phyloP scores from a whole-genome alignment of 345 rosid species.

The Eucalyptus fibrosa region DNA sequence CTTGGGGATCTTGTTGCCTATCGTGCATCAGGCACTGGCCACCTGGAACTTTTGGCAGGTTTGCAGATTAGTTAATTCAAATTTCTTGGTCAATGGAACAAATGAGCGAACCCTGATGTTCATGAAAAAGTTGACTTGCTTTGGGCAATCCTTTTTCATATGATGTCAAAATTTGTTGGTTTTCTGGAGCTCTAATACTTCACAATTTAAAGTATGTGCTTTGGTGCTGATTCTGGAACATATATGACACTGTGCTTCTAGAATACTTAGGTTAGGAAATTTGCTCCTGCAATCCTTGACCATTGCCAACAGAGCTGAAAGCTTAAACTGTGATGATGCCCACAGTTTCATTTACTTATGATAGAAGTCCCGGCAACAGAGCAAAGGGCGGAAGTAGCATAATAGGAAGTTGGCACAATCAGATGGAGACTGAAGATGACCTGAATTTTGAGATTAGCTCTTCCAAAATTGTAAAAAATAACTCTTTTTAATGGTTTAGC shows the following conservation, averaged over 20 bases:
- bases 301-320: neutral
- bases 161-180: neutral
- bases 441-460: neutral
- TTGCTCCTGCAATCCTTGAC: neutral
- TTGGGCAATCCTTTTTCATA: neutral
- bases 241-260: neutral
- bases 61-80: neutral
- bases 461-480: neutral
- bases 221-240: neutral
- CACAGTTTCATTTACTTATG: neutral
- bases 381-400: neutral
- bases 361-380: neutral
- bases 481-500: neutral
- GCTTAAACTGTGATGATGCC: neutral
- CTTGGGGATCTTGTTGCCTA: conserved; percentile 90
- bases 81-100: neutral
- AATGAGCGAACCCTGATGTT: neutral
- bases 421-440: neutral
- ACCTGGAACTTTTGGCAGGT: conserved; percentile 89
- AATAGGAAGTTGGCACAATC: neutral
- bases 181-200: neutral
- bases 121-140: neutral
- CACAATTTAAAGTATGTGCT: neutral
- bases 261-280: neutral
- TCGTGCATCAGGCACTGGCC: conserved; percentile 91